A percentile compares a stretch with the other conserved stretches of the same genome.
Evolutionary conservation across 2,329 filamentous ascomycete genomes (phyloP).

Genomic region (Mariannaea elegans): DNA sequence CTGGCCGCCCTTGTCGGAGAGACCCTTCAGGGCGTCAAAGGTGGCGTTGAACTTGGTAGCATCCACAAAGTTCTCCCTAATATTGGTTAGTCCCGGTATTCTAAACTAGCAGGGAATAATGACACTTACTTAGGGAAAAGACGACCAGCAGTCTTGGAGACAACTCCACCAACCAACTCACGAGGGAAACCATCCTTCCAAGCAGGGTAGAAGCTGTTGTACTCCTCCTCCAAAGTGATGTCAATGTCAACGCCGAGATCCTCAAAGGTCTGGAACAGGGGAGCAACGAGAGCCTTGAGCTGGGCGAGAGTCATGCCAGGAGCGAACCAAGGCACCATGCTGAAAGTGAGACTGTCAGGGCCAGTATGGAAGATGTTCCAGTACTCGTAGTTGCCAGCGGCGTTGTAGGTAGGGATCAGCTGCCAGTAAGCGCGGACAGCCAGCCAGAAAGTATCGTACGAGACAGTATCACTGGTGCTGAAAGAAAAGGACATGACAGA

Average conservation of each 20-base stretch:
- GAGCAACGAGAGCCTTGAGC: constrained; percentile 15
- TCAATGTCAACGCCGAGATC: constrained; percentile 21
- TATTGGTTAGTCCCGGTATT: background rate
- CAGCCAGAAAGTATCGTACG: constrained; percentile 30
- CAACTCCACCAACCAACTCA: constrained; percentile 22
- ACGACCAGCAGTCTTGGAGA: constrained; percentile 33
- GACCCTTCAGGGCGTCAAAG: constrained; percentile 48
- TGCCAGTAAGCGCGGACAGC: constrained; percentile 28
- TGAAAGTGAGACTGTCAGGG: constrained; percentile 22
- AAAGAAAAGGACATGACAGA: constrained; percentile 34
- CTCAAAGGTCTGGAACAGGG: constrained; percentile 27
- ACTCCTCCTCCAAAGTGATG: constrained; percentile 24
- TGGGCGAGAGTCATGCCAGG: constrained; percentile 30
- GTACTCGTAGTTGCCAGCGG: constrained; percentile 34
- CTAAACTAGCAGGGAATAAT: fast-evolving
- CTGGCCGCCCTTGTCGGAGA: constrained; percentile 51
- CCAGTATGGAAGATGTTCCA: constrained; percentile 30
- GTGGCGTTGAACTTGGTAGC: constrained; percentile 44
- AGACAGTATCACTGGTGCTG: constrained; percentile 24
- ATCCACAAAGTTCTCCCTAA: constrained; percentile 30
- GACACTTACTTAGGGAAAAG: constrained; percentile 30
- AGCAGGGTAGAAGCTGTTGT: constrained; percentile 29
- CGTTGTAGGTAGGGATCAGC: constrained; percentile 29
- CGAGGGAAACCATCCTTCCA: constrained; percentile 35
- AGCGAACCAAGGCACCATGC: constrained; percentile 35